These are phyloP conservation scores for Tylopilus intermedius DNA, from an alignment of 768 basidiomycete genomes.

Conservation along the genomic window DNA sequence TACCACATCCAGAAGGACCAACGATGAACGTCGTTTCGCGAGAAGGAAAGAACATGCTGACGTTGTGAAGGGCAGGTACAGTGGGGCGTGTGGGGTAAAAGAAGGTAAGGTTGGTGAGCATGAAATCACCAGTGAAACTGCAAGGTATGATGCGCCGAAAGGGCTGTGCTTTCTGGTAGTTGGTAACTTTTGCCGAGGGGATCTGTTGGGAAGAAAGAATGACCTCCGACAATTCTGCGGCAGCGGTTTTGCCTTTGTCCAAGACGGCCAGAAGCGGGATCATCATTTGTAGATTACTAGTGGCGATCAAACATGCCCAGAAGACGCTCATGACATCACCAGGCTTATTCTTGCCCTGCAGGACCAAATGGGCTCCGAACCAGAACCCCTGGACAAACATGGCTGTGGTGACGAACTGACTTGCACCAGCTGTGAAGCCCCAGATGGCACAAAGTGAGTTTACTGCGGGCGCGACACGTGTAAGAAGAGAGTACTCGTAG, in stretches of 20 bases:
- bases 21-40: too few species aligned
- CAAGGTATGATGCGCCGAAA: slow-evolving; percentile 65
- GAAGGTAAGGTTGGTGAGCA: slow-evolving; percentile 56
- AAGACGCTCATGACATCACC: slow-evolving; percentile 95
- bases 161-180: slow-evolving; percentile 15
- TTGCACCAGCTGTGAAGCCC: slow-evolving; percentile 63
- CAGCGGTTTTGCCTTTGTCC: slow-evolving; percentile 52
- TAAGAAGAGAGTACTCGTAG: slow-evolving; percentile 48
- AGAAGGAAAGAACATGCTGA: slow-evolving; percentile 48
- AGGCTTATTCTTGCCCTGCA: slow-evolving; percentile 58
- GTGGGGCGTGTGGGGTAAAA: slow-evolving; percentile 70
- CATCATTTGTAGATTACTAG: slow-evolving; percentile 80
- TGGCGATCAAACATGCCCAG: slow-evolving; percentile 93
- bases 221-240: slow-evolving; percentile 25
- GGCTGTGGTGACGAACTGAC: slow-evolving; percentile 78
- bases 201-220: slow-evolving; percentile 34
- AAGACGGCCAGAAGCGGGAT: slow-evolving; percentile 77
- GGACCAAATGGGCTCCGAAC: slow-evolving; percentile 89
- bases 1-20: slow-evolving; percentile 60
- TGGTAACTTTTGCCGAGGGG: slow-evolving; percentile 21
- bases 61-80: slow-evolving; percentile 50
- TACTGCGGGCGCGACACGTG: slow-evolving; percentile 44
- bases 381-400: slow-evolving; percentile 98
- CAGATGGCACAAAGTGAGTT: slow-evolving; percentile 62
- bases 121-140: slow-evolving; percentile 67